Evolutionary conservation across 345 rosid species (phyloP).

Genomic region (Erucastrum elatum): DNA sequence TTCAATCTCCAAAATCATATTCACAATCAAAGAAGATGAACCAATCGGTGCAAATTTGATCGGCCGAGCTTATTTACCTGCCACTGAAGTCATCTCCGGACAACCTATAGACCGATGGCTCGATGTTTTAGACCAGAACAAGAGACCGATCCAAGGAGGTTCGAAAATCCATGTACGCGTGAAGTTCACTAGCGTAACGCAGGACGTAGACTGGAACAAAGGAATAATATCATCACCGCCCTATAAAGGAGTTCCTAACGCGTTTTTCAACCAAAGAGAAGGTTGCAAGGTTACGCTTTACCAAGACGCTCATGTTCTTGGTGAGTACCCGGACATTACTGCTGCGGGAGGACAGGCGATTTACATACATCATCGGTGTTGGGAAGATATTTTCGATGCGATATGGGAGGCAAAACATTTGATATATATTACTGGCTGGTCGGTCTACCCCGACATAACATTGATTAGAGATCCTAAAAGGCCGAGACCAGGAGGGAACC

Average conservation of each 20-base stretch:
- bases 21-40: conserved; percentile 62
- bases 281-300: conserved; percentile 73
- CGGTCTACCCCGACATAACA: conserved; percentile 53
- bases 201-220: conserved; percentile 54
- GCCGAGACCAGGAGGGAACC: conserved; percentile 32
- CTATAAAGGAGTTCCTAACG: conserved; percentile 53
- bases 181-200: conserved; percentile 39
- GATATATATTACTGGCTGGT: conserved; percentile 84
- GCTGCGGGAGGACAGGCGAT: conserved; percentile 12
- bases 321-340: conserved; percentile 36
- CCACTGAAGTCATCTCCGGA: conserved; percentile 48
- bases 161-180: conserved; percentile 52
- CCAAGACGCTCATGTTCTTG: conserved; percentile 73
- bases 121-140: conserved; percentile 45
- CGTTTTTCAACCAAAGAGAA: conserved; percentile 58
- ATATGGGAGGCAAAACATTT: conserved; percentile 57
- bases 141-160: conserved; percentile 44
- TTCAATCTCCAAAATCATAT: conserved; percentile 48
- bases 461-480: conserved; percentile 60
- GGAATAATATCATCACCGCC: conserved; percentile 45
- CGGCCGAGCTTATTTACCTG: conserved; percentile 76
- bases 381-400: conserved; percentile 82
- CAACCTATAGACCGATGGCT: conserved; percentile 42
- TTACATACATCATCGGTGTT: conserved; percentile 56
- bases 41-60: conserved; percentile 57